Evolutionary conservation across 73 alveolate genomes (phyloP).

Genomic region (Durusdinium trenchii): DNA sequence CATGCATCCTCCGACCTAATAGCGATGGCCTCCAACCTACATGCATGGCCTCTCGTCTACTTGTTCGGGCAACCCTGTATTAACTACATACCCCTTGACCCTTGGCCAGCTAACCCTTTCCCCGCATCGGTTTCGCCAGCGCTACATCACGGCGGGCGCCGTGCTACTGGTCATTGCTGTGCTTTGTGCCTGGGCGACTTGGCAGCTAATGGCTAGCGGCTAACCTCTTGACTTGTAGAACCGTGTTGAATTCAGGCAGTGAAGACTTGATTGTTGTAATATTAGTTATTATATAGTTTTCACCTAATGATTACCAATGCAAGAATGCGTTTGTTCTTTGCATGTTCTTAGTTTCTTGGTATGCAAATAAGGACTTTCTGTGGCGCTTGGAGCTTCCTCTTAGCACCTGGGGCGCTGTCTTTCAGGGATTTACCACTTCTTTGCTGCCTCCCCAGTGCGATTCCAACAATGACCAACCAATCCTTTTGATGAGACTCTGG

Average conservation of each 20-base stretch:
- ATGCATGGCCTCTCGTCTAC: no score
- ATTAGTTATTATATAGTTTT: neutral
- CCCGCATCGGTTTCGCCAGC: no score
- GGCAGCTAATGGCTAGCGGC: neutral
- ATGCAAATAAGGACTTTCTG: slow-evolving; percentile 33
- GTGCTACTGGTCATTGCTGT: slow-evolving; percentile 82
- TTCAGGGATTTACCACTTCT: slow-evolving; percentile 86
- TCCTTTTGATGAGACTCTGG: neutral
- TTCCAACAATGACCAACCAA: neutral
- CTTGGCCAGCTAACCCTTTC: no score
- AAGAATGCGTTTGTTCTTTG: neutral
- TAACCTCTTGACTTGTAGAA: neutral
- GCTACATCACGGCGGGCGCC: slow-evolving; percentile 93
- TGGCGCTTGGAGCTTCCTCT: slow-evolving; percentile 88
- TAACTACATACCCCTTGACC: no score
- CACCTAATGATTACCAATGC: neutral
- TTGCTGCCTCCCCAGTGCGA: neutral
- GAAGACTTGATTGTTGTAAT: neutral
- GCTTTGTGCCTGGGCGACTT: slow-evolving; percentile 76
- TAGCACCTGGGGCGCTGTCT: slow-evolving; percentile 91
- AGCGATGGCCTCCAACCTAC: no score
- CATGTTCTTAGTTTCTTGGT: neutral
- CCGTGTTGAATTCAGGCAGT: neutral
- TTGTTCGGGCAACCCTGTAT: no score
- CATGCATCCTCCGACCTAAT: no score